Percentiles rank a stretch among this genome's conserved stretches.
These are phyloP conservation scores for Aspergillus chevalieri DNA, from an alignment of 2,329 filamentous ascomycete genomes.

Conservation along the genomic window DNA sequence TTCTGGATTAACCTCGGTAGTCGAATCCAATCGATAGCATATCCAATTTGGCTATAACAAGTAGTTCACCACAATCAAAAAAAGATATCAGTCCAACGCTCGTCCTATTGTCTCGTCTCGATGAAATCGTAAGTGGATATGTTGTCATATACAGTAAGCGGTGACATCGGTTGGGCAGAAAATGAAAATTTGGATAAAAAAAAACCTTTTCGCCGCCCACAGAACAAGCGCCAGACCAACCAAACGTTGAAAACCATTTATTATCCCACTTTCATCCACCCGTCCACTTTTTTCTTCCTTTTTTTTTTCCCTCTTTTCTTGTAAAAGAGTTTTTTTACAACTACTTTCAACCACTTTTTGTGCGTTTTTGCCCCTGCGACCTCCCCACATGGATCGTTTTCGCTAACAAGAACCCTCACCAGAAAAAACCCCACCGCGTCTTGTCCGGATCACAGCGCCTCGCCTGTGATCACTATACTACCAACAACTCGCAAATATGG, in stretches of 20 bases:
- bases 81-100: too few relatives aligned
- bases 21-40: too few relatives aligned
- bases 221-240: constrained; percentile 13
- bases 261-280: constrained; percentile 1
- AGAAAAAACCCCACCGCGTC: constrained; percentile 25
- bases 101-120: too few relatives aligned
- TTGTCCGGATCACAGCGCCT: constrained; percentile 61
- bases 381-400: constrained; percentile 27
- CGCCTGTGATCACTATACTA: constrained; percentile 61
- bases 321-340: constrained; percentile 15
- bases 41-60: too few relatives aligned
- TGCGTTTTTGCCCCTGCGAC: constrained; percentile 15
- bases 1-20: too few relatives aligned
- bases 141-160: constrained; percentile 9
- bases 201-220: constrained; percentile 2
- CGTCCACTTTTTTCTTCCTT: constrained; percentile 21
- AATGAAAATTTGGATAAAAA: constrained; percentile 5
- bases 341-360: constrained; percentile 6
- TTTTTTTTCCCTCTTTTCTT: constrained; percentile 12
- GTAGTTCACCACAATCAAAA: too few relatives aligned
- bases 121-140: too few relatives aligned
- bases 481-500: constrained; percentile 78
- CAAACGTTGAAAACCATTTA: constrained; percentile 16
- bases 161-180: constrained; percentile 17
- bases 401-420: constrained; percentile 24